These are phyloP conservation scores for Aspergillus arachidicola DNA, from an alignment of 2,329 filamentous ascomycete genomes.

Conservation along the genomic window DNA sequence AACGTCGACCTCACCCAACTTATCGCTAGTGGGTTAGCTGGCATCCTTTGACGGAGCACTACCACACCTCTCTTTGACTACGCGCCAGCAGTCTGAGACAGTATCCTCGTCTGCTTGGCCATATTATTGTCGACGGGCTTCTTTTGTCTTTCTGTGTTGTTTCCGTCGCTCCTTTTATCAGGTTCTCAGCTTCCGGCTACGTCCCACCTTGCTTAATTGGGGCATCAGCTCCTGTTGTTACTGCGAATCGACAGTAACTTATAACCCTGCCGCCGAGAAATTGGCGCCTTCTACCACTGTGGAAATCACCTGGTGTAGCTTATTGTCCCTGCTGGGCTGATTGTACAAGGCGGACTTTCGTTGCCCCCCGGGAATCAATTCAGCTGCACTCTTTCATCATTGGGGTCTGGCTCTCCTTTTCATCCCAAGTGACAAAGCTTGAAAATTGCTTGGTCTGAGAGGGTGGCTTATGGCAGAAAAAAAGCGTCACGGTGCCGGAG, in stretches of 20 bases:
- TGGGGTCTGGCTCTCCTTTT: background rate
- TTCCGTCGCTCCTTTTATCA: constrained; percentile 23
- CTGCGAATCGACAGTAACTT: background rate
- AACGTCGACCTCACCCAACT: constrained; percentile 13
- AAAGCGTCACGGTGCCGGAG: constrained; percentile 59
- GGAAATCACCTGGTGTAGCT: background rate
- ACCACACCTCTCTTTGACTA: constrained; percentile 8
- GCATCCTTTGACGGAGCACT: constrained; percentile 14
- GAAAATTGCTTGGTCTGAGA: background rate
- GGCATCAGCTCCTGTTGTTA: constrained; percentile 3
- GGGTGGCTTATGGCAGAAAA: constrained; percentile 56
- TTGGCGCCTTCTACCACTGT: background rate
- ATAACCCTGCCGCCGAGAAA: background rate
- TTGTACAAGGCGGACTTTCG: background rate
- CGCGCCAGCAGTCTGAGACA: constrained; percentile 16
- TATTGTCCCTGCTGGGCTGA: background rate
- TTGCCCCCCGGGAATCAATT: background rate
- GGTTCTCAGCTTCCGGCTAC: constrained; percentile 18
- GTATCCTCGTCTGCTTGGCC: constrained; percentile 15
- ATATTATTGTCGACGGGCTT: constrained; percentile 7
- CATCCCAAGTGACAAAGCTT: background rate
- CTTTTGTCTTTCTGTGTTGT: constrained; percentile 8
- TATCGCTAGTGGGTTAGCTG: constrained; percentile 3
- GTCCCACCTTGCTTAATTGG: constrained; percentile 21
- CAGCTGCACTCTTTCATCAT: background rate